A percentile compares a stretch with the other conserved stretches of the same genome.
Evolutionary conservation across 305 asterid genomes (phyloP).

Genomic region (Rubia peregrina): DNA sequence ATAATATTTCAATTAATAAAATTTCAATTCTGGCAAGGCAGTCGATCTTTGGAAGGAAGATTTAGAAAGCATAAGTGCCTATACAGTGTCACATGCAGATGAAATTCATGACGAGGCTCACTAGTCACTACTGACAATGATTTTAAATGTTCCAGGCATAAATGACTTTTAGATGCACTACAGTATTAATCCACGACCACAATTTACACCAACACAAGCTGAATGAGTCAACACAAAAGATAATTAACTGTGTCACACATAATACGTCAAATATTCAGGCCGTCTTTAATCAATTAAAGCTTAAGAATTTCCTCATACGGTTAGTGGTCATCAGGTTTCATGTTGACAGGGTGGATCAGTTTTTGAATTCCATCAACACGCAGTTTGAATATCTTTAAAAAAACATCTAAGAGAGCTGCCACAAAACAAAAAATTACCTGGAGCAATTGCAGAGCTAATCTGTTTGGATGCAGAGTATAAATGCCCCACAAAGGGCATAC

Average conservation of each 20-base stretch:
- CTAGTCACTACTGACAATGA: background rate
- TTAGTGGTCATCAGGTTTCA: background rate
- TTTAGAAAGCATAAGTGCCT: background rate
- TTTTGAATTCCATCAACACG: background rate
- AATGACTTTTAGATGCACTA: background rate
- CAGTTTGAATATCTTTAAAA: background rate
- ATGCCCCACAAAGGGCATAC: conserved; percentile 87
- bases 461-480: conserved; percentile 88
- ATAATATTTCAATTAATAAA: background rate
- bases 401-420: background rate
- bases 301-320: background rate
- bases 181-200: background rate
- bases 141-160: background rate
- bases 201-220: background rate
- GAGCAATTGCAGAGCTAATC: conserved; percentile 88
- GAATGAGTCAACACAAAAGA: background rate
- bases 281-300: background rate
- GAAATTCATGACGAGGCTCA: background rate
- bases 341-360: background rate
- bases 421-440: conserved; percentile 43
- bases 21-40: background rate
- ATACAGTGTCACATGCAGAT: background rate
- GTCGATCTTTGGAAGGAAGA: background rate
- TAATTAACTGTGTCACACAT: background rate
- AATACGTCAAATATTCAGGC: background rate